Percentiles rank a stretch among this genome's conserved stretches.
These are phyloP conservation scores for Sclerospora graminicola DNA, from an alignment of 352 stramenopile genomes.

Conservation along the genomic window DNA sequence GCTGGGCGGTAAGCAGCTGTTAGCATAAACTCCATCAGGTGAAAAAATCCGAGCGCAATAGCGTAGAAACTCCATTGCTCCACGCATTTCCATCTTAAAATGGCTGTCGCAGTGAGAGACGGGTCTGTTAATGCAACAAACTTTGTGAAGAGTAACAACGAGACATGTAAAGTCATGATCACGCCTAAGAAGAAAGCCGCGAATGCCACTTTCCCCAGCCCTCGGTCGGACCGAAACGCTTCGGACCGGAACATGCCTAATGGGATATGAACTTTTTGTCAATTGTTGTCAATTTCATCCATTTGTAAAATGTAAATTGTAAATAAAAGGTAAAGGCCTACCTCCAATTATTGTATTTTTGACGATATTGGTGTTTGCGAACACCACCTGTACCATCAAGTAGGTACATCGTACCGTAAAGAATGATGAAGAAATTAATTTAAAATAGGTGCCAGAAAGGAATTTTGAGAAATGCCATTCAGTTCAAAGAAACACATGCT, in stretches of 20 bases:
- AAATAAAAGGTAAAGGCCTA: no score
- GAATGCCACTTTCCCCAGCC: conserved; percentile 66
- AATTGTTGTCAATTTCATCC: no score
- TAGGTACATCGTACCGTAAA: no score
- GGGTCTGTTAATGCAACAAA: conserved; percentile 12
- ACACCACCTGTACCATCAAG: no score
- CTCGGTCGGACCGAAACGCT: conserved; percentile 70
- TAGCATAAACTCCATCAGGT: conserved; percentile 77
- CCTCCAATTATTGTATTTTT: no score
- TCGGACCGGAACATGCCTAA: conserved; percentile 58
- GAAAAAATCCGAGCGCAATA: conserved; percentile 71
- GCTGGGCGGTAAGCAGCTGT: conserved; percentile 71
- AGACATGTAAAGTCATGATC: conserved; percentile 57
- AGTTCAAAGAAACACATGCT: no score
- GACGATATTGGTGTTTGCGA: no score
- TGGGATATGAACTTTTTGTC: not conserved
- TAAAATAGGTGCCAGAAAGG: no score
- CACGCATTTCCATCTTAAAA: conserved; percentile 34
- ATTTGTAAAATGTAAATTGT: no score
- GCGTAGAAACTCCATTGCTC: conserved; percentile 70
- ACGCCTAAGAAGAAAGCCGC: conserved; percentile 66
- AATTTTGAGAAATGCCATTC: no score
- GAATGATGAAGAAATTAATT: no score
- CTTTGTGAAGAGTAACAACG: conserved; percentile 29
- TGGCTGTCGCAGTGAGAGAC: conserved; percentile 4